phyloP scores from a whole-genome alignment of 2,329 filamentous ascomycete species.

The Fusarium devonianum region DNA sequence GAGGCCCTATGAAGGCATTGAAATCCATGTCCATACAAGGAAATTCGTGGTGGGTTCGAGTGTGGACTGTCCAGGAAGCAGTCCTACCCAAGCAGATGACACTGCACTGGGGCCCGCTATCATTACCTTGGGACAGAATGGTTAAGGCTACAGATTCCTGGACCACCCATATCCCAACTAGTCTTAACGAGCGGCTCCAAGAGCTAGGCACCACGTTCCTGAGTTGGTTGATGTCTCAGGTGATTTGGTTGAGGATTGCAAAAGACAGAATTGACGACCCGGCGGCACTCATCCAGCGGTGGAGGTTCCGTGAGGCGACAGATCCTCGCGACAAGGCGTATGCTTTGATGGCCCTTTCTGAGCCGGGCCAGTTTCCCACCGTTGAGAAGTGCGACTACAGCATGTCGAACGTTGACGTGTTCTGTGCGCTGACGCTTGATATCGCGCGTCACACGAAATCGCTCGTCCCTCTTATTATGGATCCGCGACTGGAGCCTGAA shows the following conservation, averaged over 20 bases:
- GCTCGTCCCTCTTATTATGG: too few relatives aligned
- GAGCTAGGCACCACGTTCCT: too few relatives aligned
- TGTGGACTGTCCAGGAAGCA: slow-evolving; percentile 3
- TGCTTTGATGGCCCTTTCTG: background rate
- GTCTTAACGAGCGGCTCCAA: too few relatives aligned
- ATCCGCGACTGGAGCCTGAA: too few relatives aligned
- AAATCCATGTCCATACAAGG: slow-evolving; percentile 7
- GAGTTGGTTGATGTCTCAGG: too few relatives aligned
- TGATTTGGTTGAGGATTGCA: too few relatives aligned
- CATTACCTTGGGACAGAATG: background rate
- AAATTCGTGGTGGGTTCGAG: slow-evolving; percentile 2
- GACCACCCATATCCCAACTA: too few relatives aligned
- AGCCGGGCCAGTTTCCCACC: background rate
- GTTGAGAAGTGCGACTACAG: background rate
- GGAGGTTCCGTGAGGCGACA: background rate
- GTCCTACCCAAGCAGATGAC: background rate
- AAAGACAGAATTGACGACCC: slow-evolving; percentile 1
- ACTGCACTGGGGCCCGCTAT: background rate
- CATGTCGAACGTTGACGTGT: too few relatives aligned
- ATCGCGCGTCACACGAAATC: too few relatives aligned
- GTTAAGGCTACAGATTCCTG: background rate
- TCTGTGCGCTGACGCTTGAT: too few relatives aligned
- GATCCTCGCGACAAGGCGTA: background rate
- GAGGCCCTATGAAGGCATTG: slow-evolving; percentile 9
- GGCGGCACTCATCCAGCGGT: background rate